Evolutionary conservation across 345 rosid species (phyloP).

Genomic region (Gossypium mustelinum): DNA sequence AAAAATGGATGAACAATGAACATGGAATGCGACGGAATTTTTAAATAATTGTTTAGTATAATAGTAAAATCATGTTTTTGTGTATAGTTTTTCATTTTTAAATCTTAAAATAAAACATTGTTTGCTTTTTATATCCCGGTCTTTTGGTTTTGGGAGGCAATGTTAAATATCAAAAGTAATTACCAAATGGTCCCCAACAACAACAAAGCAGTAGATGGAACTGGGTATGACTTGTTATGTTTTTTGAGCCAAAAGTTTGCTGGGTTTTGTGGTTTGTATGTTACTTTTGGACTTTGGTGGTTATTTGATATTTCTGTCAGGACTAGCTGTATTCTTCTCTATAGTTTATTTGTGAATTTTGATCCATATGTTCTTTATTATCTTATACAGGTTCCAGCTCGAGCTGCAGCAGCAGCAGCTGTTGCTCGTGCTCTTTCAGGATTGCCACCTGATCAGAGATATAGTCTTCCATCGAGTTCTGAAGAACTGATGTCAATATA

Average conservation of each 20-base stretch:
- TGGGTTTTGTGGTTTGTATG: neutral
- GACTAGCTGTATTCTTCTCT: neutral
- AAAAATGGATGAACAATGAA: neutral
- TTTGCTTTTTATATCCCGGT: neutral
- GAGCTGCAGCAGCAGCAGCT: conserved; percentile 97
- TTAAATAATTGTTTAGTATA: neutral
- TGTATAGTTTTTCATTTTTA: neutral
- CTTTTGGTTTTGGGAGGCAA: neutral
- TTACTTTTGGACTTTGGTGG: neutral
- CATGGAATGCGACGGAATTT: neutral
- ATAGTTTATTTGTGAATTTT: conserved; percentile 2
- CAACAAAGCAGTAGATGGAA: neutral
- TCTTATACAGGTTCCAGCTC: conserved; percentile 75
- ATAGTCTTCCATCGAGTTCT: conserved; percentile 72
- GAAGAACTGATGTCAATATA: conserved; percentile 67
- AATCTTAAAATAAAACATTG: neutral
- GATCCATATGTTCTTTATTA: conserved; percentile 9
- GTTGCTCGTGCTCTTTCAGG: conserved; percentile 93
- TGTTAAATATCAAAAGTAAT: neutral
- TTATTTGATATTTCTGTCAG: neutral
- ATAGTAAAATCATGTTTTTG: neutral
- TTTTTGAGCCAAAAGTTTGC: neutral
- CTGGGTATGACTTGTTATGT: neutral
- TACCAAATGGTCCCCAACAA: neutral
- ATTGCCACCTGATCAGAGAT: conserved; percentile 73